A percentile compares a stretch with the other conserved stretches of the same genome.
These are phyloP conservation scores for Colletotrichum phormii DNA, from an alignment of 2,329 filamentous ascomycete genomes.

Conservation along the genomic window DNA sequence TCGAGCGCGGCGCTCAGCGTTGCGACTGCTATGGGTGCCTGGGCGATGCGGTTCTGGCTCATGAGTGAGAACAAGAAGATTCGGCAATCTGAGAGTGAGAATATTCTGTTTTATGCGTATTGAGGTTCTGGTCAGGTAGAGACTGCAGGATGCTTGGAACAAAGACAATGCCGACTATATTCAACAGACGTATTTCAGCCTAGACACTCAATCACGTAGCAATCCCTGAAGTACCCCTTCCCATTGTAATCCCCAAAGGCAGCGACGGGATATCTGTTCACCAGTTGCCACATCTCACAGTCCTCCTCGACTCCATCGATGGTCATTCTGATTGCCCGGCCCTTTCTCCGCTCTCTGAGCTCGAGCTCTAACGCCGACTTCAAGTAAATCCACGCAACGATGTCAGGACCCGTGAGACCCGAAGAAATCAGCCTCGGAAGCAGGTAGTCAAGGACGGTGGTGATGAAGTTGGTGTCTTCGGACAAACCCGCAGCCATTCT, in stretches of 20 bases:
- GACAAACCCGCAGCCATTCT: neutral
- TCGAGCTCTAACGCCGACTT: conserved; percentile 9
- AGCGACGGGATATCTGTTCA: conserved; percentile 2
- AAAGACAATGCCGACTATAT: no score
- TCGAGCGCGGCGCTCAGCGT: conserved; percentile 39
- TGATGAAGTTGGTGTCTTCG: conserved; percentile 19
- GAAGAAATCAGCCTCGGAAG: conserved; percentile 6
- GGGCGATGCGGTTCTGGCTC: conserved; percentile 38
- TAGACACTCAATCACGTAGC: conserved; percentile 3
- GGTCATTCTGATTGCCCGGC: conserved; percentile 2
- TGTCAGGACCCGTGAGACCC: conserved; percentile 14
- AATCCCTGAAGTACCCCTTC: conserved; percentile 22
- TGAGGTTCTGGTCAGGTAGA: neutral
- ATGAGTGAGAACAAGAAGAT: conserved; percentile 41
- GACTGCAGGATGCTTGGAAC: no score
- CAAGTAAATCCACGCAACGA: conserved; percentile 5
- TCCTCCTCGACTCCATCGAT: conserved; percentile 18
- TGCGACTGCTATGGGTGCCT: conserved; percentile 32
- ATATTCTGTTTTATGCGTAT: conserved; percentile 39
- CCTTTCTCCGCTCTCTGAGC: conserved; percentile 10
- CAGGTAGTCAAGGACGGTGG: conserved; percentile 21
- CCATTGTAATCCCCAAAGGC: conserved; percentile 24
- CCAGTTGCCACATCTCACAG: conserved; percentile 6
- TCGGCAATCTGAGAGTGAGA: conserved; percentile 37
- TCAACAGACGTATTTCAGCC: neutral